Evolutionary conservation across 2,329 filamentous ascomycete species (phyloP), one percentile per base, ranked within the genome.

Genomic region (Xylariaceae sp.): DNA sequence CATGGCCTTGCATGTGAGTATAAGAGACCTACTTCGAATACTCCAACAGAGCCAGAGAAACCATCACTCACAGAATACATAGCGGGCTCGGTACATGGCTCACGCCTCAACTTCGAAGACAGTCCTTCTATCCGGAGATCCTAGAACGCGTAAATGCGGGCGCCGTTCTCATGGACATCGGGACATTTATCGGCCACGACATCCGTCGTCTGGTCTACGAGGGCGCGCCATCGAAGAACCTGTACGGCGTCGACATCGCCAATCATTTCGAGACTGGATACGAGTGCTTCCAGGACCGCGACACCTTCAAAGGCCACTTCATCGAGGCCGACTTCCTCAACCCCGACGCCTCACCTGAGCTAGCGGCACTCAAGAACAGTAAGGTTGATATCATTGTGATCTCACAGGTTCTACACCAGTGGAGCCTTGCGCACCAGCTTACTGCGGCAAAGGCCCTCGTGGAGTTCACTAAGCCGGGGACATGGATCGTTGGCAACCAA

Each of bases 371-470:
- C 22, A 55, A 66, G 22, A 66, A 32, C 12, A 32, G 64, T 4
- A 57, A 63, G n/a, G 55, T 71, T 2, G 66, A 72, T 44, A 63
- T 74, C 11, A 50, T 74, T 6, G 60, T 69, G 25, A 59, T 70
- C 2, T 62, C 62, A 0, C 66, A 66, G 0, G 69, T 74, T 55
- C 65, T 74, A 35, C 71, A 74, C 41, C 57, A 73, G 6, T 74
- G 71, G 50, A 58, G 61, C 23, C 68, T 59, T 54, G 64, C 68
- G 2, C 56, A 58, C 7, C 70, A 74, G 48, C 48, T 68, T 10
- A 54, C 61, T 37, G 60, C 63, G n/a, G 61, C 61, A 11, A 63
- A 64, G 42, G 60, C 43, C 55, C 57, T 40, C 53, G 56, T 7
- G 11, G 12, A 16, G 7, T 54, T 48, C 6, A 43, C 45, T 6